These are phyloP conservation scores for Silene noctiflora DNA, from an alignment of 179 eudicot species.

Conservation along the genomic window DNA sequence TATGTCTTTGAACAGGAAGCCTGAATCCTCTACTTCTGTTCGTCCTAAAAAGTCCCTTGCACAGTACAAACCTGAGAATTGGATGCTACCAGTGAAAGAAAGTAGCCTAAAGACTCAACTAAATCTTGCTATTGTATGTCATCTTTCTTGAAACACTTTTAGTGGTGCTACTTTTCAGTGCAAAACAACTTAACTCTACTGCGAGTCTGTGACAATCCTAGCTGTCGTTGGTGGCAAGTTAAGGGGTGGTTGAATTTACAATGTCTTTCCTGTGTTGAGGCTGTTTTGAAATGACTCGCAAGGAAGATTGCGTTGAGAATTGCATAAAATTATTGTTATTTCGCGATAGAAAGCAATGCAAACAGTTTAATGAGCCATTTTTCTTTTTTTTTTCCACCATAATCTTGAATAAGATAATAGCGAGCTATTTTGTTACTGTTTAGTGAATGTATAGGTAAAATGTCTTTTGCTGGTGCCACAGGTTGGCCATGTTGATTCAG, in stretches of 20 bases:
- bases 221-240: not conserved
- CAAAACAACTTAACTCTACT: not conserved
- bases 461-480: conserved; percentile 26
- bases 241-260: not conserved
- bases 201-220: not conserved
- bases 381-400: not conserved
- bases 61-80: conserved; percentile 73
- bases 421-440: not conserved
- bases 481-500: conserved; percentile 99
- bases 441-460: not conserved
- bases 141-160: conserved; percentile 7
- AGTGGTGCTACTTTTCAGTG: conserved; percentile 2
- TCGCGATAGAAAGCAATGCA: not conserved
- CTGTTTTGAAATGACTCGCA: not conserved
- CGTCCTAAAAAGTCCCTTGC: conserved; percentile 37
- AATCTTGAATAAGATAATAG: not conserved
- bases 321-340: not conserved
- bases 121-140: conserved; percentile 93
- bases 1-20: conserved; percentile 40
- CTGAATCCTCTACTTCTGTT: conserved; percentile 43
- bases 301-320: not conserved
- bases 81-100: conserved; percentile 68
- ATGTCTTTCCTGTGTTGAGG: not conserved
- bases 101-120: conserved; percentile 57
- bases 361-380: not conserved